Evolutionary conservation across 805 yeast genomes (phyloP).

Genomic region (Zygosaccharomyces pseudorouxii): DNA sequence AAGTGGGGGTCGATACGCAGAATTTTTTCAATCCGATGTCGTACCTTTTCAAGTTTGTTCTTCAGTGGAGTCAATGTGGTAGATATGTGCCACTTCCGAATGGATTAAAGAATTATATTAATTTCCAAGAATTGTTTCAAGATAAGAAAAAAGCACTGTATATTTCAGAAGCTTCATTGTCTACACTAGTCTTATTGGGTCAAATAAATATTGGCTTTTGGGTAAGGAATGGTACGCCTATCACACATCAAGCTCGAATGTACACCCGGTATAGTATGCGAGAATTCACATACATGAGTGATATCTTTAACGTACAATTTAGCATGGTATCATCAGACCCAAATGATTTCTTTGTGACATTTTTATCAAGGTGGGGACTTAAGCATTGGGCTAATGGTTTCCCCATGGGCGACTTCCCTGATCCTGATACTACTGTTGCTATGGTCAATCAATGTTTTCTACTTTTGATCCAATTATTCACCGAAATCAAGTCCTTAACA

Average conservation of each 20-base stretch:
- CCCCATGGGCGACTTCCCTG: conserved; percentile 40
- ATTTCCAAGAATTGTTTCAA: conserved; percentile 18
- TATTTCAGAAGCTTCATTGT: conserved; percentile 60
- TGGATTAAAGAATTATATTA: conserved; percentile 15
- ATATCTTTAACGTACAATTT: conserved; percentile 64
- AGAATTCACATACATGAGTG: conserved; percentile 78
- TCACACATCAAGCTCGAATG: conserved; percentile 71
- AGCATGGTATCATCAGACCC: conserved; percentile 54
- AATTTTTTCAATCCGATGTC: conserved; percentile 34
- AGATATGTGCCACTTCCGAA: conserved; percentile 25
- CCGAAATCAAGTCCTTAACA: conserved; percentile 59
- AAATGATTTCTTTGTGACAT: conserved; percentile 49
- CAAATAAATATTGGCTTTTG: conserved; percentile 87
- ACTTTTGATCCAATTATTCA: conserved; percentile 59
- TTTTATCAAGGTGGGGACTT: conserved; percentile 69
- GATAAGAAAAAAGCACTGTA: conserved; percentile 20
- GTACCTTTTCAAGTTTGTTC: conserved; percentile 28
- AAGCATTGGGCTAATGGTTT: conserved; percentile 47
- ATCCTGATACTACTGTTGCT: conserved; percentile 41
- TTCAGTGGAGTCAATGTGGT: conserved; percentile 35
- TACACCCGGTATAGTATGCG: conserved; percentile 75
- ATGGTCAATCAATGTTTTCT: conserved; percentile 78
- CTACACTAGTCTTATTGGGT: conserved; percentile 70
- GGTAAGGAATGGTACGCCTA: conserved; percentile 90
- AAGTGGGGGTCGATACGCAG: conserved; percentile 33